Conservation (phyloP, 1,284 basidiomycete genomes). For the Stygiomarasmius scandens region DNA sequence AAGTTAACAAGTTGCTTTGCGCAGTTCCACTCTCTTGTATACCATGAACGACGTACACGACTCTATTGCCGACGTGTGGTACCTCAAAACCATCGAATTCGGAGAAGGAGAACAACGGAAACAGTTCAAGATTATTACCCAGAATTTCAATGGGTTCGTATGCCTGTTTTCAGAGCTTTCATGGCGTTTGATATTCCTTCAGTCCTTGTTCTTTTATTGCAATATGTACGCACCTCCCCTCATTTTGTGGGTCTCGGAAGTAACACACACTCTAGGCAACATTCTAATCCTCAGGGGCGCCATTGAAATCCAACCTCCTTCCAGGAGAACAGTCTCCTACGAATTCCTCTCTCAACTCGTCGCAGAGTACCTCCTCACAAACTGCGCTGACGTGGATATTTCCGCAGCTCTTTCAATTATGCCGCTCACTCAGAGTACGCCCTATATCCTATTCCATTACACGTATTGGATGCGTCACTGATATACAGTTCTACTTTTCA, state of each 20-base stretch:
- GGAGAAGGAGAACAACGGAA: conserved; percentile 37
- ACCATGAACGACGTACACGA: conserved; percentile 28
- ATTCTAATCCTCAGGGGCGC: conserved; percentile 80
- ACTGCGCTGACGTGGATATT: conserved; percentile 64
- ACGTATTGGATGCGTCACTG: not conserved
- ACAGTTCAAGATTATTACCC: conserved; percentile 70
- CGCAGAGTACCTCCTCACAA: conserved; percentile 77
- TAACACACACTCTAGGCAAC: conserved; percentile 58
- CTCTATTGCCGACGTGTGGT: conserved; percentile 73
- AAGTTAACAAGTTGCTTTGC: no score
- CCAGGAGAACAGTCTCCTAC: conserved; percentile 77
- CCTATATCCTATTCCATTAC: conserved; percentile 1
- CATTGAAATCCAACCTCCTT: conserved; percentile 68
- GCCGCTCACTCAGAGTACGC: conserved; percentile 79
- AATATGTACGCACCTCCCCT: conserved; percentile 59
- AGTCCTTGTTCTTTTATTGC: conserved; percentile 92
- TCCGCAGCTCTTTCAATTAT: conserved; percentile 81
- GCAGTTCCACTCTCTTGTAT: no score
- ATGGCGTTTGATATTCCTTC: conserved; percentile 2
- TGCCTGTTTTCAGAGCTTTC: not conserved
- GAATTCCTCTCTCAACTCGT: conserved; percentile 81
- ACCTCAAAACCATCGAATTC: conserved; percentile 71
- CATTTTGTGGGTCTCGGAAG: conserved; percentile 10
- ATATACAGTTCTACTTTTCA: conserved; percentile 27
- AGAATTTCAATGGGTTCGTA: conserved; percentile 78